Conservation (phyloP, 2,329 filamentous ascomycete species). For the Cryoendolithus antarcticus region DNA sequence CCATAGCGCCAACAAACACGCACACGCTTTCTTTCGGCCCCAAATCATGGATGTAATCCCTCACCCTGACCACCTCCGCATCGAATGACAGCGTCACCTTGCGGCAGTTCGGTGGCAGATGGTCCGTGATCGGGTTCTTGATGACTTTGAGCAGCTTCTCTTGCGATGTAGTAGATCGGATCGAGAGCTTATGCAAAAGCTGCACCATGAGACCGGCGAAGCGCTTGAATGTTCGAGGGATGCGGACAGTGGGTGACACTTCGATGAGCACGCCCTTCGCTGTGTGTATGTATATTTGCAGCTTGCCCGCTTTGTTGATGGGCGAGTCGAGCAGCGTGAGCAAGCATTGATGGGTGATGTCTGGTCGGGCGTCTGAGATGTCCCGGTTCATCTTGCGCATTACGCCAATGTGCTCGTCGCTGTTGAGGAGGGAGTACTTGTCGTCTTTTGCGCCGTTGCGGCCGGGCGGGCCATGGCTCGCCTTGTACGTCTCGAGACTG, state of each 20-base stretch:
- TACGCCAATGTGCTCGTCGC: conserved; percentile 96
- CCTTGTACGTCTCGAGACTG: conserved; percentile 94
- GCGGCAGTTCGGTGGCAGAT: conserved; percentile 90
- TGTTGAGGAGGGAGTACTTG: conserved; percentile 96
- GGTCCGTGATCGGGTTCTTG: conserved; percentile 94
- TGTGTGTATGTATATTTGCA: conserved; percentile 98
- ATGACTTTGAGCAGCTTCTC: conserved; percentile 97
- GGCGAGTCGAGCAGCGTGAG: conserved; percentile 94
- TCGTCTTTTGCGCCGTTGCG: conserved; percentile 63
- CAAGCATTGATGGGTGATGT: conserved; percentile 98
- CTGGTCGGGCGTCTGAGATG: conserved; percentile 91
- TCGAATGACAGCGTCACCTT: conserved; percentile 97
- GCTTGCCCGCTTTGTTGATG: conserved; percentile 93
- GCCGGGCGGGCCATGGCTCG: conserved; percentile 40
- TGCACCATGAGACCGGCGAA: conserved; percentile 99
- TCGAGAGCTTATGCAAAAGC: conserved; percentile 85
- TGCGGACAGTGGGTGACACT: conserved; percentile 94
- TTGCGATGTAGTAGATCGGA: conserved; percentile 90
- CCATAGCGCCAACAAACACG: conserved; percentile 97
- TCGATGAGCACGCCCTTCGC: conserved; percentile 95
- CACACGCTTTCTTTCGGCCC: conserved; percentile 82
- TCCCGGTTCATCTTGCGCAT: conserved; percentile 99
- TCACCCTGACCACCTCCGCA: conserved; percentile 69
- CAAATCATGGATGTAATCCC: conserved; percentile 76
- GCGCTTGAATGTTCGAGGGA: conserved; percentile 95